Evolutionary conservation across 768 basidiomycete species (phyloP).

Genomic region (Amanita subjunquillea): DNA sequence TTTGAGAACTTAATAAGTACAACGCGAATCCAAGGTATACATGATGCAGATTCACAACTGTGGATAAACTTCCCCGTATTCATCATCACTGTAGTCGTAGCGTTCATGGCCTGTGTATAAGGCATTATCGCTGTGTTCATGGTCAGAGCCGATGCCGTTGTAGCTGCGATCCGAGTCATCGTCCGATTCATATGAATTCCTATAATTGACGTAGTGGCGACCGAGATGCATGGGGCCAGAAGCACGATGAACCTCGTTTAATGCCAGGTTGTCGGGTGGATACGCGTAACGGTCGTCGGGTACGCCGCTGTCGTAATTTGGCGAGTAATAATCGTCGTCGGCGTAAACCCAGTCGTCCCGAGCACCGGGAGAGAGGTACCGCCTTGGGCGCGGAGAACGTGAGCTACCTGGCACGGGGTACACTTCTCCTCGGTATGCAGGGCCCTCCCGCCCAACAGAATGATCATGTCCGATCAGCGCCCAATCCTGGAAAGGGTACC

Average conservation of each 20-base stretch:
- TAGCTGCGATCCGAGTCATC: constrained; percentile 8
- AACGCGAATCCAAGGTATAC: too few relatives aligned
- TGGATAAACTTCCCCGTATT: constrained; percentile 13
- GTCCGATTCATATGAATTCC: background rate
- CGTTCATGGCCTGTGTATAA: constrained; percentile 15
- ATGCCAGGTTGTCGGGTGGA: too few relatives aligned
- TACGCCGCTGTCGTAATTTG: background rate
- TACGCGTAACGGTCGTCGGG: background rate
- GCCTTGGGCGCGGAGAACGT: background rate
- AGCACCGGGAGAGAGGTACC: background rate
- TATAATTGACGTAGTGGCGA: background rate
- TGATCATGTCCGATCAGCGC: background rate
- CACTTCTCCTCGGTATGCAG: background rate
- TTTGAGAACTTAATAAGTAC: too few relatives aligned
- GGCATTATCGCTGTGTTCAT: constrained; percentile 52
- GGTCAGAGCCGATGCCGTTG: constrained; percentile 55
- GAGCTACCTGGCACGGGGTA: background rate
- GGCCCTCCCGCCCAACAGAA: background rate
- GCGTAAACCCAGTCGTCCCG: background rate
- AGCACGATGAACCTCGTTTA: too few relatives aligned
- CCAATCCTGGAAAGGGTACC: background rate
- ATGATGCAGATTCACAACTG: too few relatives aligned
- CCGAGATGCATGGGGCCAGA: too few relatives aligned
- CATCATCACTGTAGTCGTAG: constrained; percentile 32
- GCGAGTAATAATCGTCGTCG: background rate